A percentile compares a stretch with the other conserved stretches of the same genome.
Conservation (phyloP, 148 eudicot genomes). For the Nyssa sinensis region DNA sequence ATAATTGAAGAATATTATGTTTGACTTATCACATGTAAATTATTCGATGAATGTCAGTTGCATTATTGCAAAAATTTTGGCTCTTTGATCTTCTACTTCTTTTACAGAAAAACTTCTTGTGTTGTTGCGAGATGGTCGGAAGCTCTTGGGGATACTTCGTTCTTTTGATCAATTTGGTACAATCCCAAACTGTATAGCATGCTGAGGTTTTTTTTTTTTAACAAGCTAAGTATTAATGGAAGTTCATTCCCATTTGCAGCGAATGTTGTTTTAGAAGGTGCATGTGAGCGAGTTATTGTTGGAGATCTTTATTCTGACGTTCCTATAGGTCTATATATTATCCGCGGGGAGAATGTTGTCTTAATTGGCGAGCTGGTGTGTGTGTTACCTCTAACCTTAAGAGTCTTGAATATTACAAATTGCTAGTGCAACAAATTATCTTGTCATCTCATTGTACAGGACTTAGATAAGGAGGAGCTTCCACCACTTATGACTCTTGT, state of each 20-base stretch:
- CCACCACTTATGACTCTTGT: conserved; percentile 95
- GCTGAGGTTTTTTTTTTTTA: too few relatives aligned
- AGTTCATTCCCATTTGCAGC: conserved; percentile 42
- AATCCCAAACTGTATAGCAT: too few relatives aligned
- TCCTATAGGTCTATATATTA: conserved; percentile 75
- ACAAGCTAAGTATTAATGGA: too few relatives aligned
- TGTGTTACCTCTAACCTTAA: conserved; percentile 9
- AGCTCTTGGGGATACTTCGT: conserved; percentile 77
- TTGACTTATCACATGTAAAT: too few relatives aligned
- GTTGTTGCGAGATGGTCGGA: conserved; percentile 84
- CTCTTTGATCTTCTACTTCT: background rate
- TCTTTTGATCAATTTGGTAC: conserved; percentile 98
- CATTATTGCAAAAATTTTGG: background rate
- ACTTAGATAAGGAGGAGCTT: conserved; percentile 80
- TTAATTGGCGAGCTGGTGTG: conserved; percentile 92
- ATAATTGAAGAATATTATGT: too few relatives aligned
- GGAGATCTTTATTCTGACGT: conserved; percentile 89
- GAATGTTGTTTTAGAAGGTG: conserved; percentile 90
- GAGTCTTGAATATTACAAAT: too few relatives aligned
- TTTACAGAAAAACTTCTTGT: conserved; percentile 82
- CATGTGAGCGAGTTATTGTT: conserved; percentile 88
- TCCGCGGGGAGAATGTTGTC: conserved; percentile 90
- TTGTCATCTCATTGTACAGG: conserved; percentile 40
- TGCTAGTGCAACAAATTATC: too few relatives aligned
- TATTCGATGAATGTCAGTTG: too few relatives aligned